These are phyloP conservation scores for Colletotrichum coccodes DNA, from an alignment of 2,329 filamentous ascomycete genomes.

Conservation along the genomic window DNA sequence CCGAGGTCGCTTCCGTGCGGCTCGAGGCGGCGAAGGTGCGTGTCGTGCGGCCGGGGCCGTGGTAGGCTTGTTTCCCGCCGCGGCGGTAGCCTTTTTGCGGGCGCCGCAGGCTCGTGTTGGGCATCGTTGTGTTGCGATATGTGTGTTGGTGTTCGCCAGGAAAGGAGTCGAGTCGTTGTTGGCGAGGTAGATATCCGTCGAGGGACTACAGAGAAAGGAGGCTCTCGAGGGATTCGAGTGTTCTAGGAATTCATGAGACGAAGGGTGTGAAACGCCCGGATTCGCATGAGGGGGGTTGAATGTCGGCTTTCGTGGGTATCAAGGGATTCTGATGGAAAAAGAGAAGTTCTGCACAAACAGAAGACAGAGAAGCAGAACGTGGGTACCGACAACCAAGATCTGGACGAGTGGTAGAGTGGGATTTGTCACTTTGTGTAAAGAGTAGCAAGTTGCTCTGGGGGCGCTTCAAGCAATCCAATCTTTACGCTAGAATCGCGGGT, in stretches of 20 bases:
- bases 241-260: conserved; percentile 7
- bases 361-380: conserved; percentile 3
- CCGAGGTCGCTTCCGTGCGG: conserved; percentile 85
- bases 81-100: conserved; percentile 75
- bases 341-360: conserved; percentile 3
- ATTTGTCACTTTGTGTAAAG: conserved; percentile 21
- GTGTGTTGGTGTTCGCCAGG: conserved; percentile 2
- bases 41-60: conserved; percentile 69
- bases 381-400: conserved; percentile 21
- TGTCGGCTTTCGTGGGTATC: conserved; percentile 25
- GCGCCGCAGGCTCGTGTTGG: conserved; percentile 67
- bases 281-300: background rate
- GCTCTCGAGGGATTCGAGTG: conserved; percentile 2
- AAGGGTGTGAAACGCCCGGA: background rate
- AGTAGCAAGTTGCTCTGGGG: background rate
- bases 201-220: conserved; percentile 10
- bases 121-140: conserved; percentile 53
- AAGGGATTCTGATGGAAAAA: background rate
- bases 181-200: background rate
- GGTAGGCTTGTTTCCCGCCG: conserved; percentile 75
- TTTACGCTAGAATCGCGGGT: conserved; percentile 23
- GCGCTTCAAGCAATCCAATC: conserved; percentile 13
- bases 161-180: background rate
- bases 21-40: conserved; percentile 85
- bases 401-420: conserved; percentile 27